Base-by-base conservation (phyloP, 2,329 filamentous ascomycete species). In the Tolypocladium inflatum region DNA sequence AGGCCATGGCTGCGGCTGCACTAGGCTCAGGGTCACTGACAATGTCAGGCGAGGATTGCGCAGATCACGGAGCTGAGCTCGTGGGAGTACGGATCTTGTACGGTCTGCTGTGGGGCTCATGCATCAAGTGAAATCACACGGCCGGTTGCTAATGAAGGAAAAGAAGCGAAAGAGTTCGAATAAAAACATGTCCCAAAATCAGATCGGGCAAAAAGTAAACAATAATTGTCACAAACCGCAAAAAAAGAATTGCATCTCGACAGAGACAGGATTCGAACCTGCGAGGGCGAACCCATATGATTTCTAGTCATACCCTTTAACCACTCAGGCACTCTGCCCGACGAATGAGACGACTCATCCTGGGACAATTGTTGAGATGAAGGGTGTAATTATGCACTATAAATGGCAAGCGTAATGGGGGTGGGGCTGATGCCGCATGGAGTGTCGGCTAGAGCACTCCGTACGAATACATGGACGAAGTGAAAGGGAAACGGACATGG, bases 241-340 rank as follows among this genome's bases (percentile, higher is more conserved):
- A n/a, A 50, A 59, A 56, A 52, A 51, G 23, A 50, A 50, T 33
- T 26, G 42, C 42, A 56, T 15, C 35, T 50, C 62, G 62, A 63
- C 62, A 59, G 60, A 62, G 62, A 62, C 62, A 63, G 61, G 62
- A 63, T 61, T 63, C 61, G 61, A 63, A 63, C 62, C 61, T 63
- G 61, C 57, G 62, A 60, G 62, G 61, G 53, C 62, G 62, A 63
- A 63, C 50, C 61, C 62, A 63, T 61, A 59, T 58, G 60, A 60
- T 63, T 62, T 63, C 62, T 62, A 63, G 58, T 60, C 59, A 58
- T 59, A 58, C 62, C 57, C 62, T 50, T 61, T 62, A 60, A 63
- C 61, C 62, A 63, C 62, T 63, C 61, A 50, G 62, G 56, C 62
- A 63, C 61, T 62, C 61, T 58, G 62, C 61, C 62, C 35, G 15